phyloP scores from a whole-genome alignment of 2,329 filamentous ascomycete species.

The Neofusicoccum kwambonambiense region DNA sequence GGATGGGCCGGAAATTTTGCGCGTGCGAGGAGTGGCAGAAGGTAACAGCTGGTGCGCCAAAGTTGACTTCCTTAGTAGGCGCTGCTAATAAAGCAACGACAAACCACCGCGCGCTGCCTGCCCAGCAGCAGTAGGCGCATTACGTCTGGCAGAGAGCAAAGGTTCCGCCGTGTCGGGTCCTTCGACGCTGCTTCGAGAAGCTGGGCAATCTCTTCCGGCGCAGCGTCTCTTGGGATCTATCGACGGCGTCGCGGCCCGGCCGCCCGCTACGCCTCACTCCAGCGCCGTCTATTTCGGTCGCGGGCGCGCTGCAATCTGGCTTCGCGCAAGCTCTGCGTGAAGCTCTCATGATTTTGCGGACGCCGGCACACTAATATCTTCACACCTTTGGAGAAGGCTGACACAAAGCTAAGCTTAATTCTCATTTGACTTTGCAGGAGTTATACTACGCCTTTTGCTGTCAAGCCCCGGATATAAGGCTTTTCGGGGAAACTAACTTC shows the following conservation, averaged over 20 bases:
- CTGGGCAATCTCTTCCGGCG: slow-evolving; percentile 2
- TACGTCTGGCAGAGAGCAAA: not conserved
- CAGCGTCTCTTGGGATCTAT: slow-evolving; percentile 1
- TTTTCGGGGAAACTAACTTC: not conserved
- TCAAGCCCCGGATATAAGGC: not conserved
- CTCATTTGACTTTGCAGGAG: not conserved
- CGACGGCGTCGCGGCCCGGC: slow-evolving; percentile 1
- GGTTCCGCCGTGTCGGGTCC: slow-evolving; percentile 6
- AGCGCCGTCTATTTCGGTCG: not conserved
- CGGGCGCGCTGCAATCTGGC: not conserved
- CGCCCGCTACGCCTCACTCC: not conserved
- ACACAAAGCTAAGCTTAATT: not conserved
- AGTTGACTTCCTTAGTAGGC: not conserved
- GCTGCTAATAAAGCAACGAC: not conserved
- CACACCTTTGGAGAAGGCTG: not conserved
- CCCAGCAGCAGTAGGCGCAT: not conserved
- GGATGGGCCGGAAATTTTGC: not conserved
- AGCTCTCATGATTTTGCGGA: not conserved
- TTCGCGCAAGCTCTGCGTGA: too few species aligned
- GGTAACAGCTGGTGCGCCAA: not conserved
- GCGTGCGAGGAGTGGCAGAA: not conserved
- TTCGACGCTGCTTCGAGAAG: slow-evolving; percentile 10
- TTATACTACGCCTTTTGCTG: not conserved
- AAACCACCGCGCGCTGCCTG: not conserved
- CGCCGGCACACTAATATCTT: not conserved